These are phyloP conservation scores for Tremella fuciformis DNA, from an alignment of 768 basidiomycete species.

Conservation along the genomic window DNA sequence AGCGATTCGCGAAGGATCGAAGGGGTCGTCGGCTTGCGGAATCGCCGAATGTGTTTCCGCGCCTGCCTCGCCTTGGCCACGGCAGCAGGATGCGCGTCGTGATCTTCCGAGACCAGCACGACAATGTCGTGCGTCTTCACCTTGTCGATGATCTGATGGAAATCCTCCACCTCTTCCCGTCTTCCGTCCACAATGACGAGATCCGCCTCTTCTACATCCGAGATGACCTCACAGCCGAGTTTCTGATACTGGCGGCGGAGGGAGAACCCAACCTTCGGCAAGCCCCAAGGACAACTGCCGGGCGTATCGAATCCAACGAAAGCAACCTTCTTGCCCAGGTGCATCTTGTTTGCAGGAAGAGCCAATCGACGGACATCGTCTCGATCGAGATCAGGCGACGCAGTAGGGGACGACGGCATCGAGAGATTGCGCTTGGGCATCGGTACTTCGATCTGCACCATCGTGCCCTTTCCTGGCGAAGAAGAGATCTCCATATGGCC, in stretches of 20 bases:
- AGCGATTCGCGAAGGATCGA: conserved; percentile 39
- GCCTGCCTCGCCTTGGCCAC: conserved; percentile 12
- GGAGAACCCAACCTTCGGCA: conserved; percentile 20
- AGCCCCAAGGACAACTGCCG: conserved; percentile 5
- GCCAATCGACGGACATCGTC: not conserved
- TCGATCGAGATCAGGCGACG: not conserved
- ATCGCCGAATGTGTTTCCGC: conserved; percentile 24
- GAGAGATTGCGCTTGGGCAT: conserved; percentile 19
- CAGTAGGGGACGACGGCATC: conserved; percentile 10
- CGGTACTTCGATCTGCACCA: conserved; percentile 42
- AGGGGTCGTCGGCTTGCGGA: conserved; percentile 38
- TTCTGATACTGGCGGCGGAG: conserved; percentile 31
- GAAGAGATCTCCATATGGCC: conserved; percentile 47
- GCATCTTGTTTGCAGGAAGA: not conserved
- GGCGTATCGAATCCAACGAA: conserved; percentile 32
- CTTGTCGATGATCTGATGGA: conserved; percentile 14
- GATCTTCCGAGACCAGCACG: conserved; percentile 30
- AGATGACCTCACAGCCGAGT: conserved; percentile 35
- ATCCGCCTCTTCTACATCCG: conserved; percentile 28
- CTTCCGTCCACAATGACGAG: conserved; percentile 37
- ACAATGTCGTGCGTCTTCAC: conserved; percentile 34
- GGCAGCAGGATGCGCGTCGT: conserved; percentile 24
- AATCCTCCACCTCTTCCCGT: conserved; percentile 24
- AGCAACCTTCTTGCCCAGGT: conserved; percentile 25
- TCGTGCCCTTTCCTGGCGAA: conserved; percentile 34